These are phyloP conservation scores for Sarocladium kiliense DNA, from an alignment of 2,329 filamentous ascomycete genomes.

Conservation along the genomic window DNA sequence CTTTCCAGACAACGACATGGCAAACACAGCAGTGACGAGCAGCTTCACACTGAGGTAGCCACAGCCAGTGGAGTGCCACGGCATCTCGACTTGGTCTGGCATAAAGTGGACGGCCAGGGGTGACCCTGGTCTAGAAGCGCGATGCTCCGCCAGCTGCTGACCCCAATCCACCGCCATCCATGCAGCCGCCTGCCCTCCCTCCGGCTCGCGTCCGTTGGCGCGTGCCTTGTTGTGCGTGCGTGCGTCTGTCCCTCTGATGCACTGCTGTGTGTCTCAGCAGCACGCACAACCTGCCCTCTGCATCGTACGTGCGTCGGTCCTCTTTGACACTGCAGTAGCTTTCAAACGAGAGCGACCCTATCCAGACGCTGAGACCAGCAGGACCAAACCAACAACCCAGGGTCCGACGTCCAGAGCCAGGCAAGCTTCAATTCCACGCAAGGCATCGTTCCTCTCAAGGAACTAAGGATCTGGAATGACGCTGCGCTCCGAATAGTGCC, in stretches of 20 bases:
- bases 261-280: neutral
- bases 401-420: no score
- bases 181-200: neutral
- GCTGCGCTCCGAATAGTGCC: neutral
- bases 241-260: neutral
- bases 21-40: no score
- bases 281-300: neutral
- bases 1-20: neutral
- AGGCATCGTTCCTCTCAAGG: neutral
- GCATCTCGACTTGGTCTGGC: neutral
- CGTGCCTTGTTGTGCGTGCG: neutral
- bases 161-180: constrained; percentile 1
- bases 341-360: no score
- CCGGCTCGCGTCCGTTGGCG: constrained; percentile 1
- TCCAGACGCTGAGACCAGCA: no score
- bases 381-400: no score
- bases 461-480: neutral
- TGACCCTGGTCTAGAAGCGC: constrained; percentile 7
- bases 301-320: neutral
- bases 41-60: no score
- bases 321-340: no score
- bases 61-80: no score
- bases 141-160: constrained; percentile 5
- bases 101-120: constrained; percentile 5
- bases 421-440: neutral